A percentile compares a stretch with the other conserved stretches of the same genome.
Conservation (phyloP, 208 protist species). For the Acanthamoeba castellanii region DNA sequence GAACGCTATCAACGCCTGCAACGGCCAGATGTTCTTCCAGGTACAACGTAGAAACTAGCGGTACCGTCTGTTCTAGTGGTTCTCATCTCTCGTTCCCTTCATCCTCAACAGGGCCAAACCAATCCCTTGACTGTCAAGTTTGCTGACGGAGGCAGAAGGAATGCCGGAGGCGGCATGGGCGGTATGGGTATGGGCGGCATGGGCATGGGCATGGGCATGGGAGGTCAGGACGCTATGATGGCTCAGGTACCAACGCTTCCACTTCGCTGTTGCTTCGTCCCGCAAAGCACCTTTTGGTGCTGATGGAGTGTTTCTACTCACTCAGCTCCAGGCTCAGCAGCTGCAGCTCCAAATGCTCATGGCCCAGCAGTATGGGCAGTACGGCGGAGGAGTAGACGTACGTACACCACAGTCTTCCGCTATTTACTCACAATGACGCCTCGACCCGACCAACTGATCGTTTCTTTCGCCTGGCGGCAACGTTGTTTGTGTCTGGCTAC, state of each 20-base stretch:
- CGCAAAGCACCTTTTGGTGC: not conserved
- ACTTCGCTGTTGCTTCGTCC: not conserved
- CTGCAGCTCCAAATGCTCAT: constrained; percentile 37
- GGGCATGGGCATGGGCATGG: constrained; percentile 58
- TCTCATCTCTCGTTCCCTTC: not conserved
- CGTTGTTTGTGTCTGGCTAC: not conserved
- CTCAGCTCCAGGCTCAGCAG: constrained; percentile 7
- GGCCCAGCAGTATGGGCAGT: constrained; percentile 22
- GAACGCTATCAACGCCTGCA: constrained; percentile 82
- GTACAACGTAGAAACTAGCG: not conserved
- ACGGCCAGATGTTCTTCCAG: constrained; percentile 75
- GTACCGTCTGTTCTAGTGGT: not conserved
- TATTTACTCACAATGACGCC: too few relatives aligned
- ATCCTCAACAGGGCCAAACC: constrained; percentile 8
- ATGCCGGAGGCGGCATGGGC: not conserved
- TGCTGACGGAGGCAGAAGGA: constrained; percentile 82
- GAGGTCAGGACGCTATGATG: constrained; percentile 8
- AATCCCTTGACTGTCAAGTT: constrained; percentile 82
- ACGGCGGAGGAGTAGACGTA: constrained; percentile 1
- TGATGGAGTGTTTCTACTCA: not conserved
- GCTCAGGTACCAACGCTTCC: not conserved
- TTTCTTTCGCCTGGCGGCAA: too few relatives aligned
- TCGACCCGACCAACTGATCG: too few relatives aligned
- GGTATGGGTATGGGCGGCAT: constrained; percentile 27
- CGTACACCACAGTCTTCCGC: not conserved